These are phyloP conservation scores for Thelonectria olida DNA, from an alignment of 2,329 filamentous ascomycete species.

Conservation along the genomic window DNA sequence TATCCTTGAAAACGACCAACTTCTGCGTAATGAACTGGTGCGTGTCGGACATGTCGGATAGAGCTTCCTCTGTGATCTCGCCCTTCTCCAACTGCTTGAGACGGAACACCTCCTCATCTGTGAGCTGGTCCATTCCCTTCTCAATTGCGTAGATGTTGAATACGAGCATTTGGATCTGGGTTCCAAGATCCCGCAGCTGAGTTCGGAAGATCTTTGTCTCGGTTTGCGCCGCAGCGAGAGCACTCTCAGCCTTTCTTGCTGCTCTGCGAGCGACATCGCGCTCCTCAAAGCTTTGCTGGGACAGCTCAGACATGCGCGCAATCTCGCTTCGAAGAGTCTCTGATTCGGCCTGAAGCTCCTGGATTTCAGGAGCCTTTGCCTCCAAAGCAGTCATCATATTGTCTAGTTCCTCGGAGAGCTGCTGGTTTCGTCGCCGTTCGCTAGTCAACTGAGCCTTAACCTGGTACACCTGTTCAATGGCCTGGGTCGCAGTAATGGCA, in stretches of 20 bases:
- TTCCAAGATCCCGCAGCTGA: slow-evolving; percentile 88
- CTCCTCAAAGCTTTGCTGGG: slow-evolving; percentile 83
- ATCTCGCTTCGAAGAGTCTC: slow-evolving; percentile 83
- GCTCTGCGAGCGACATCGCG: slow-evolving; percentile 82
- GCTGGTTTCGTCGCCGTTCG: slow-evolving; percentile 78
- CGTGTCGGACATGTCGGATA: slow-evolving; percentile 82
- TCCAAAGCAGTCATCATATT: slow-evolving; percentile 88
- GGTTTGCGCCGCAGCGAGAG: slow-evolving; percentile 68
- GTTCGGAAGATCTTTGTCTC: slow-evolving; percentile 84
- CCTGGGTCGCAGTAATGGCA: slow-evolving; percentile 67
- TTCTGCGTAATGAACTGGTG: slow-evolving; percentile 90
- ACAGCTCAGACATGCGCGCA: slow-evolving; percentile 83
- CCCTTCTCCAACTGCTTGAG: slow-evolving; percentile 82
- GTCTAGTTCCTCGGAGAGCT: slow-evolving; percentile 80
- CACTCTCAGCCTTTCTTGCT: slow-evolving; percentile 79
- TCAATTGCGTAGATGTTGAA: slow-evolving; percentile 87
- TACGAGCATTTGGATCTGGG: slow-evolving; percentile 89
- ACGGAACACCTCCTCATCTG: slow-evolving; percentile 75
- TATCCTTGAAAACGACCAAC: slow-evolving; percentile 87
- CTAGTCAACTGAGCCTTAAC: slow-evolving; percentile 77
- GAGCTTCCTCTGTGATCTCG: slow-evolving; percentile 74
- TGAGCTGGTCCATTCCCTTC: slow-evolving; percentile 77
- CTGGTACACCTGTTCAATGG: slow-evolving; percentile 71
- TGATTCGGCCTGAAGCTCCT: slow-evolving; percentile 84
- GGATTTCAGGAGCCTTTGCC: slow-evolving; percentile 85